Conservation (phyloP, 2,329 filamentous ascomycete genomes). For the Exutisphaerella laricina region DNA sequence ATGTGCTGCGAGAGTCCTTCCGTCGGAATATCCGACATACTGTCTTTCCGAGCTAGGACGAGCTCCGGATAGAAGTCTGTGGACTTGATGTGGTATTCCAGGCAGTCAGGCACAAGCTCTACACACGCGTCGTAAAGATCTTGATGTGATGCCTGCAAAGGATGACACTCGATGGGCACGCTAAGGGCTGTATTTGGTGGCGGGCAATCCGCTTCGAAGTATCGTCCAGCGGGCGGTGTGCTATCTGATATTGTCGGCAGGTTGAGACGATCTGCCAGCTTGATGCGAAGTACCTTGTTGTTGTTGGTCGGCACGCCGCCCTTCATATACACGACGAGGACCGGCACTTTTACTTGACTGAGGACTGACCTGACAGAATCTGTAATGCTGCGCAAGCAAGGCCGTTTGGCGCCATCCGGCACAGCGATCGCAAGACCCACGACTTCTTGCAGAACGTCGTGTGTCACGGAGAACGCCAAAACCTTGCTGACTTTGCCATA, state of each 20-base stretch:
- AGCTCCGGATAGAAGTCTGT: constrained; percentile 26
- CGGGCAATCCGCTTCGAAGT: constrained; percentile 49
- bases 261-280: constrained; percentile 45
- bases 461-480: constrained; percentile 50
- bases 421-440: constrained; percentile 51
- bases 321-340: constrained; percentile 51
- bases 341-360: constrained; percentile 51
- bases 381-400: constrained; percentile 48
- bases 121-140: constrained; percentile 15
- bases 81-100: constrained; percentile 30
- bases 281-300: constrained; percentile 54
- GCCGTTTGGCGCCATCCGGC: constrained; percentile 38
- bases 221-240: constrained; percentile 41
- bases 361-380: constrained; percentile 44
- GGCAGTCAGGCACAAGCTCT: constrained; percentile 14
- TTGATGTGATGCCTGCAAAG: constrained; percentile 14
- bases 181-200: constrained; percentile 45
- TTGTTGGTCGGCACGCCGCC: constrained; percentile 52
- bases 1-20: constrained; percentile 14
- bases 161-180: constrained; percentile 34
- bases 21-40: constrained; percentile 12
- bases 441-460: constrained; percentile 52
- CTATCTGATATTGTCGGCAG: constrained; percentile 44
- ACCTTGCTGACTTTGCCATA: constrained; percentile 46
- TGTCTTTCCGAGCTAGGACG: constrained; percentile 32